Evolutionary conservation across 306 rosid genomes (phyloP), one percentile per base, ranked within the genome.

Genomic region (Corylus americana): DNA sequence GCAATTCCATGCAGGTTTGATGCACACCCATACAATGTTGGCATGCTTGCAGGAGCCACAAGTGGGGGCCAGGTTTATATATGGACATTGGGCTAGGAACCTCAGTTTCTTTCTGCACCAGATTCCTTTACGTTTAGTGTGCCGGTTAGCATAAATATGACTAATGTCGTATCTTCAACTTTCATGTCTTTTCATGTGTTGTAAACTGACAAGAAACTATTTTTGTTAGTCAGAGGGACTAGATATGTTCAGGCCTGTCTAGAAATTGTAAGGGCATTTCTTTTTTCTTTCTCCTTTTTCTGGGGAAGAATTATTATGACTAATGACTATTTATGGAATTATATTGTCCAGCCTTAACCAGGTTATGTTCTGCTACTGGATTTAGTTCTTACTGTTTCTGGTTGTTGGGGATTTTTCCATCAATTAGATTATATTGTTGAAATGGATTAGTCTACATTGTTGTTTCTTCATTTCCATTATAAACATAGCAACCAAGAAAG

Each of bases 1-100:
- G 98, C 98, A 66, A 91, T 92, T 86, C 94, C 99, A 0, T 95
- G 96, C 80, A 86, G 97, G 87, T 88, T 95, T 22, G 92, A 76
- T 72, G 85, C 83, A 50, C 90, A 91, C 84, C 86, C 93, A 69
- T 77, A 16, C 73, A 68, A 77, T 54, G 78, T 88, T 27, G 92
- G 92, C 66, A 84, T 68, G 78, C 82, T 88, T 13, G 92, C 90
- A 7, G 88, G 84, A 81, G 88, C 78, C 77, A 88, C 90, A 5
- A 68, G 83, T 31, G 90, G 88, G 27, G 92, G 90, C 45, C 88
- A 86, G 79, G 90, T 84, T 61, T 88, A 88, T 73, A 37, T 84
- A 18, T 84, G 88, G 88, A 84, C 88, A 44, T 22, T 70, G 74
- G 37, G 37, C 70, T 10, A 74, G 37, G 69, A 74, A 31, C 53